These are phyloP conservation scores for Coccinonectria pachysandricola DNA, from an alignment of 2,329 filamentous ascomycete species.

Conservation along the genomic window DNA sequence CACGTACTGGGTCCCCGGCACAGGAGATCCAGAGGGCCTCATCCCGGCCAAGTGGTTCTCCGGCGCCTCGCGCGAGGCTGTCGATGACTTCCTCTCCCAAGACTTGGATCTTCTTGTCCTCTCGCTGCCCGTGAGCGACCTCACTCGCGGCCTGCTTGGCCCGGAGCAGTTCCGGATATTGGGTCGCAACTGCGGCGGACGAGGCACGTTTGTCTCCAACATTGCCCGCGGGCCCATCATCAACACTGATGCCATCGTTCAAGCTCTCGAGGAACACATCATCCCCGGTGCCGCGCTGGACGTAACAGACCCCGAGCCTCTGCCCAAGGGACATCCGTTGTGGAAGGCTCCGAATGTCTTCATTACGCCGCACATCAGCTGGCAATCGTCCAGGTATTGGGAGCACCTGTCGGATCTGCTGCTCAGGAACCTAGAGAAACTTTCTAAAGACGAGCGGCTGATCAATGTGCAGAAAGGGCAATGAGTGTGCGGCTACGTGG, in stretches of 20 bases:
- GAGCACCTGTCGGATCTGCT: slow-evolving; percentile 18
- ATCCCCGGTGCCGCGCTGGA: slow-evolving; percentile 54
- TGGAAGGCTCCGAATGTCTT: slow-evolving; percentile 56
- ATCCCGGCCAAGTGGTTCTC: slow-evolving; percentile 33
- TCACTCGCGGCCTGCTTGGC: slow-evolving; percentile 32
- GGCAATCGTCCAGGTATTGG: slow-evolving; percentile 21
- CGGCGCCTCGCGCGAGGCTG: slow-evolving; percentile 20
- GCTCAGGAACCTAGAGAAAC: slow-evolving; percentile 19
- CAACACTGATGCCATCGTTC: slow-evolving; percentile 40
- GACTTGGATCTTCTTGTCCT: slow-evolving; percentile 35
- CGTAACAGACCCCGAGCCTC: slow-evolving; percentile 62
- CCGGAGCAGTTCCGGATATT: slow-evolving; percentile 32
- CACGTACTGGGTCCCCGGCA: slow-evolving; percentile 56
- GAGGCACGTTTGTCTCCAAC: slow-evolving; percentile 51
- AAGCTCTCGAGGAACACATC: slow-evolving; percentile 34
- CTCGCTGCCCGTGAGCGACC: slow-evolving; percentile 29
- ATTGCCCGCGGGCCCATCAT: slow-evolving; percentile 46
- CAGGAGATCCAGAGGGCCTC: slow-evolving; percentile 34
- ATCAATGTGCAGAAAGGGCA: slow-evolving; percentile 15
- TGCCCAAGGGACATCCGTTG: slow-evolving; percentile 52
- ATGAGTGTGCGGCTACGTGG: too few relatives aligned
- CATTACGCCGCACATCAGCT: slow-evolving; percentile 35
- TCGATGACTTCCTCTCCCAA: slow-evolving; percentile 32
- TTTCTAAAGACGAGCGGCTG: slow-evolving; percentile 17
- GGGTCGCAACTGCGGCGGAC: slow-evolving; percentile 6